Evolutionary conservation across 441 rosid genomes (phyloP), one percentile per base, ranked within the genome.

Genomic region (Populus hybrid): DNA sequence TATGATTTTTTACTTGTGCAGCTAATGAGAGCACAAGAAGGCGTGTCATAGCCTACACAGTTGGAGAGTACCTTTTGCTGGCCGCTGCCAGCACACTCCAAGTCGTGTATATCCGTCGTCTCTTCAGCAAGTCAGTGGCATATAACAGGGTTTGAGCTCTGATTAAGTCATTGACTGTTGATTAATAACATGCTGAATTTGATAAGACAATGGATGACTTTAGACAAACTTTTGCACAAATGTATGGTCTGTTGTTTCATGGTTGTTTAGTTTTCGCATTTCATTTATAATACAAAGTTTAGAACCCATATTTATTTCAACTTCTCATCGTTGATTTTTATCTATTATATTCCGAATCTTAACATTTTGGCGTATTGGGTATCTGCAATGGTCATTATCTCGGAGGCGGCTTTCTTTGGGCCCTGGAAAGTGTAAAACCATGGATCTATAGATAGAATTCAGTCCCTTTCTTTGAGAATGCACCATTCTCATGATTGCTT

Each of bases 11-110:
- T 80, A 82, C 70, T 70, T 35, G 38, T 82, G 90, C 96, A 94
- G 99, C 98, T 11, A 96, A 92, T 69, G 99, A 96, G 84, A 96
- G 99, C 88, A 94, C 98, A 18, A 79, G 95, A 63, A 91, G 82
- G 87, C 90, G 97, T 0, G 97, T 94, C 69, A 86, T 96, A 77
- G 91, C 89, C 77, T 94, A 94, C 91, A 93, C 98, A 7, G 83
- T 89, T 53, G 92, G 87, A 63, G 99, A 94, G 82, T 94, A 94
- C 84, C 71, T 93, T 18, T 69, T 94, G 84, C 86, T 96, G 77
- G 97, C 91, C 34, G 78, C 83, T 73, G 91, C 83, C 10, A 96
- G 99, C 80, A 79, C 86, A 1, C 90, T 96, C 81, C 98, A 96
- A 75, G 98, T 92, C 10, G 63, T 90, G 1, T 94, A 91, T 82